Evolutionary conservation across 2,329 filamentous ascomycete species (phyloP), one percentile per base, ranked within the genome.

Genomic region (Bimuria novae-zelandiae): DNA sequence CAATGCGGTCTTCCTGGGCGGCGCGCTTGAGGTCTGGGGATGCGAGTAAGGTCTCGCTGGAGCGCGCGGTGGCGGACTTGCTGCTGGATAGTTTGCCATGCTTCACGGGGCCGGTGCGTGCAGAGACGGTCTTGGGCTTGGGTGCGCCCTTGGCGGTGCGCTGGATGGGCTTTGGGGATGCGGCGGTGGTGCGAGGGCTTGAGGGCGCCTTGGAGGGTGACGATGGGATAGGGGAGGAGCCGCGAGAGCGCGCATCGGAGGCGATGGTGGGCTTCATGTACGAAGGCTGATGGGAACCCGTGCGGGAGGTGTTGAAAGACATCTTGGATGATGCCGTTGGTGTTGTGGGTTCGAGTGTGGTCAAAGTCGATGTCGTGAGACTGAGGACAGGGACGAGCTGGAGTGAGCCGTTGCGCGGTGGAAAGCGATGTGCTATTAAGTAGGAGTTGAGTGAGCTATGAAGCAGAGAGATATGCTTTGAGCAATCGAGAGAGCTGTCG

Each of bases 1-100:
- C 62, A 37, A 62, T 39, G 4, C 32, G 16, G 16, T 57, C 32
- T 44, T 67, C 57, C 3, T 49, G 58, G 6, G 52, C 36, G 5
- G 61, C 59, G 21, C 52, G 57, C 12, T 25, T 22, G 7, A 22
- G 29, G 4, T 3, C 29, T 12, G 16, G 14, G 14, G 4, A 12
- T 4, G 14, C 8, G 21, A 35, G 29, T 16, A 2, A 8, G 16
- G 11, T 14, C 7, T 35, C 17, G 43, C 19, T 23, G 3, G 21
- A 21, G 14, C 36, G 35, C 21, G 43, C 43, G n/a, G 5, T 11
- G 21, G 14, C 43, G n/a, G 43, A 16, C 19, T 36, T 27, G 30
- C 12, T 25, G 43, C 16, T 22, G 14, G 43, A 46, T 17, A 12
- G 4, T 36, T 10, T 25, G 30, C 16, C 14, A 22, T 3, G 19